phyloP scores from a whole-genome alignment of 441 rosid species.

The Adansonia gregorii region DNA sequence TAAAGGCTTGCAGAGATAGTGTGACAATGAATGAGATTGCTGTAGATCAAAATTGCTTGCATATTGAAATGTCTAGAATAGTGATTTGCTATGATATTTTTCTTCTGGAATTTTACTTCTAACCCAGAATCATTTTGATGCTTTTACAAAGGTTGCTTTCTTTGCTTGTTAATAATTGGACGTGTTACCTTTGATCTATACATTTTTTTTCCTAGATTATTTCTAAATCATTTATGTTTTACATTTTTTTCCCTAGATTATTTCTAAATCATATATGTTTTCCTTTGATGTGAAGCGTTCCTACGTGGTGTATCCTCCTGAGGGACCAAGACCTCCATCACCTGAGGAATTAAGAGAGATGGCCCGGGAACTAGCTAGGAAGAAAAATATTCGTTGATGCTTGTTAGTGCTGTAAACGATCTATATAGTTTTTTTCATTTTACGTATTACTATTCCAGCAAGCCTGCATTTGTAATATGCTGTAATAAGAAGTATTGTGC shows the following conservation, averaged over 20 bases:
- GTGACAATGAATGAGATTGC: not conserved
- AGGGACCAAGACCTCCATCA: constrained; percentile 71
- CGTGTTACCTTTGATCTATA: not conserved
- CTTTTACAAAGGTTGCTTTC: not conserved
- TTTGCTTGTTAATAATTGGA: not conserved
- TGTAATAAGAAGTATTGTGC: not conserved
- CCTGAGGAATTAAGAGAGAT: constrained; percentile 87
- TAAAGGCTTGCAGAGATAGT: not conserved
- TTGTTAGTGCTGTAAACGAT: constrained; percentile 28
- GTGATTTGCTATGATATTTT: not conserved
- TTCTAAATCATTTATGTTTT: no score
- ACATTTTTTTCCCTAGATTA: not conserved
- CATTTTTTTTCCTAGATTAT: not conserved
- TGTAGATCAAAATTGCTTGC: not conserved
- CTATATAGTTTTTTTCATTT: not conserved
- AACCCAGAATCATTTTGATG: not conserved
- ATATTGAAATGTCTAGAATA: not conserved
- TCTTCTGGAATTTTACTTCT: not conserved
- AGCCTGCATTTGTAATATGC: constrained; percentile 15
- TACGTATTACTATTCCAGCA: not conserved
- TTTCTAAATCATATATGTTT: constrained; percentile 19
- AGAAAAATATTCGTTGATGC: constrained; percentile 47
- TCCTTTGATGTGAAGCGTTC: constrained; percentile 56
- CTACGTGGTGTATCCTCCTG: constrained; percentile 73
- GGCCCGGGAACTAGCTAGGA: constrained; percentile 80